phyloP scores from a whole-genome alignment of 192 early-diverging fungal genomes.

The Podila minutissima region DNA sequence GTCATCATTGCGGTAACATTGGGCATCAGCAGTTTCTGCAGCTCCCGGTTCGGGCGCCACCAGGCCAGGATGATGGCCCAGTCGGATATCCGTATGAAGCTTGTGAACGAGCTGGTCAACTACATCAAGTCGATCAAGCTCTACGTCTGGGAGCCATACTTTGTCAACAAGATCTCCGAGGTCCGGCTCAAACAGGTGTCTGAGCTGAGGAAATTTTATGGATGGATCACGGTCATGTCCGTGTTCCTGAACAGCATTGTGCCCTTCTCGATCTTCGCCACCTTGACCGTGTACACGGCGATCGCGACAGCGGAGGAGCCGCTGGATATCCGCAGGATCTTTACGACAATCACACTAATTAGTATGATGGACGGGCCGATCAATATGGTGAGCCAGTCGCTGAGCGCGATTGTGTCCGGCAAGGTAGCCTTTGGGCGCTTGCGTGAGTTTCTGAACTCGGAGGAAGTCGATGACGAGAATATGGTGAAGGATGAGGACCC shows the following conservation, averaged over 20 bases:
- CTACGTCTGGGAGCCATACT: slow-evolving; percentile 72
- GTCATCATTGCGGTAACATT: slow-evolving; percentile 16
- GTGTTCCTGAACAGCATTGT: slow-evolving; percentile 31
- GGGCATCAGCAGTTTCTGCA: background rate
- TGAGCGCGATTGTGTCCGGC: slow-evolving; percentile 71
- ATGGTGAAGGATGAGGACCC: slow-evolving; percentile 51
- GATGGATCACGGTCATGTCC: slow-evolving; percentile 1
- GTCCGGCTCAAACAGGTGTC: slow-evolving; percentile 47
- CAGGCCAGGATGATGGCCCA: slow-evolving; percentile 16
- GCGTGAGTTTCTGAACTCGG: slow-evolving; percentile 71
- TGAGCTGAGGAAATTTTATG: slow-evolving; percentile 25
- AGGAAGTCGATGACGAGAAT: slow-evolving; percentile 76
- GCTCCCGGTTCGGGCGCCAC: background rate
- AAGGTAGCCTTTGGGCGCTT: slow-evolving; percentile 75
- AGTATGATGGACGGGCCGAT: slow-evolving; percentile 82
- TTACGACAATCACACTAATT: slow-evolving; percentile 82
- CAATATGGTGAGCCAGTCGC: slow-evolving; percentile 65
- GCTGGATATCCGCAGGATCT: slow-evolving; percentile 68
- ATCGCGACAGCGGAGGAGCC: slow-evolving; percentile 27
- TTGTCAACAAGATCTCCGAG: slow-evolving; percentile 37
- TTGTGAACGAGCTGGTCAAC: slow-evolving; percentile 70
- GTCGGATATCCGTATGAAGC: slow-evolving; percentile 71
- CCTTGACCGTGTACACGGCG: slow-evolving; percentile 43
- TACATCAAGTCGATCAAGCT: slow-evolving; percentile 79
- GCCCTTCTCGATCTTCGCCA: slow-evolving; percentile 51